These are phyloP conservation scores for Neospermospora avenae DNA, from an alignment of 2,329 filamentous ascomycete species.

Conservation along the genomic window DNA sequence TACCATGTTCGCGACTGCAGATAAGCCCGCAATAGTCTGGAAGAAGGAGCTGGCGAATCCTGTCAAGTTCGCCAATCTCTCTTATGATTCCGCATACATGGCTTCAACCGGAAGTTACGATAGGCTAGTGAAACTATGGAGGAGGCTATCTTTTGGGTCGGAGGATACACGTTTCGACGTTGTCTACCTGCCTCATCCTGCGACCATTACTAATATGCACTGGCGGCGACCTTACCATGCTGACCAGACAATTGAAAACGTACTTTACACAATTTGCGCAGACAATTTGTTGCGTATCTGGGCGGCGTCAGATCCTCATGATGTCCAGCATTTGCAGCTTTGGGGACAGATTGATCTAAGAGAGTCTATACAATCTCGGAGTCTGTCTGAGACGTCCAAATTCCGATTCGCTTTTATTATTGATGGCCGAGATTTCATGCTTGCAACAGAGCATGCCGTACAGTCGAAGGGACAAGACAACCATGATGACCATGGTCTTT, in stretches of 20 bases:
- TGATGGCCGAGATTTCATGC: constrained; percentile 74
- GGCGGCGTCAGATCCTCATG: constrained; percentile 71
- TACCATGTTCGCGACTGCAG: constrained; percentile 59
- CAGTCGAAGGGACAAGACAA: constrained; percentile 50
- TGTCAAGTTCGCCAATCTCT: constrained; percentile 72
- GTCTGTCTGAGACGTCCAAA: constrained; percentile 25
- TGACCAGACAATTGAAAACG: constrained; percentile 78
- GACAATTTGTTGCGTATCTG: constrained; percentile 82
- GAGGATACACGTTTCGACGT: constrained; percentile 87
- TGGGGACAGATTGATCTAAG: constrained; percentile 79
- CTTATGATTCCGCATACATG: constrained; percentile 83
- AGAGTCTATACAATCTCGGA: constrained; percentile 56
- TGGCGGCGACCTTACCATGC: constrained; percentile 79
- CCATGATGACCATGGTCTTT: constrained; percentile 65
- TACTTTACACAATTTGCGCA: constrained; percentile 83
- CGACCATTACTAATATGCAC: constrained; percentile 73
- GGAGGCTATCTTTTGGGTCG: constrained; percentile 76
- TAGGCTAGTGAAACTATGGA: constrained; percentile 88
- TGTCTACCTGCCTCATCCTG: constrained; percentile 82
- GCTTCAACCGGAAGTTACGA: constrained; percentile 78
- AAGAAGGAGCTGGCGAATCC: constrained; percentile 68
- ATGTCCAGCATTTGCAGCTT: constrained; percentile 68
- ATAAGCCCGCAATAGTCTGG: constrained; percentile 63
- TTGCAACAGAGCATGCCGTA: constrained; percentile 73
- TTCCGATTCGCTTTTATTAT: constrained; percentile 75